Base-by-base conservation (phyloP, 169 alveolate species). In the Eimeria necatrix region DNA sequence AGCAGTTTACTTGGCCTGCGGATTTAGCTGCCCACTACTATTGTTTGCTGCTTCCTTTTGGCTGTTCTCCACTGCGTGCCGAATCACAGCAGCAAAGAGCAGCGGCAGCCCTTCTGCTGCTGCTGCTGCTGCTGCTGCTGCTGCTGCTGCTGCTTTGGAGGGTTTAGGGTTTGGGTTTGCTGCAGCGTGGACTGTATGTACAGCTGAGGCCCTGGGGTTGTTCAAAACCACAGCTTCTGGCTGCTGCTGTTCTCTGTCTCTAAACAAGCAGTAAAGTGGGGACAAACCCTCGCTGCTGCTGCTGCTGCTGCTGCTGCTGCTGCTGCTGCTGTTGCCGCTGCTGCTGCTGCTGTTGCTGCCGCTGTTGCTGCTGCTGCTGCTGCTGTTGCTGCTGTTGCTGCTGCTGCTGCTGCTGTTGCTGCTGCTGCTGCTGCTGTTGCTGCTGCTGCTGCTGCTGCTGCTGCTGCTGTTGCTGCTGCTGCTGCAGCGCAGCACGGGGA, bases 391-490 rank as follows among this genome's bases (percentile, higher is more conserved):
- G 46, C 78, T 12, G n/a, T 20, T 6, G 46, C 78, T 68, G 32
- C 78, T 68, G 48, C 89, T 16, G 61, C 52, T 18, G 53, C 73
- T 18, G 74, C 53, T 20, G n/a, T 48, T n/a, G 52, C 53, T 20
- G 53, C 73, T 20, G 73, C 90, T 20, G 70, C 73, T 16, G n/a
- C 73, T 22, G 22, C 74, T 5, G 48, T 22, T 32, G 68, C 87
- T 20, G 68, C 87, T 32, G 41, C 87, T n/a, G 52, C 81, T 9
- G 87, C 86, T 24, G 60, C 86, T 24, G 52, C 86, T 24, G 61
- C 86, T 26, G n/a, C 61, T 46, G 87, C 60, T 22, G 4, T 48
- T 12, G 64, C 41, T 46, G 64, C 60, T 46, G 64, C 68, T 22
- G 87, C 60, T 20, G 51, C 71, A 80, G 87, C 6, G 10, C 32